Base-by-base conservation (phyloP, 257 asterid genomes). In the Solanum arcanum region DNA sequence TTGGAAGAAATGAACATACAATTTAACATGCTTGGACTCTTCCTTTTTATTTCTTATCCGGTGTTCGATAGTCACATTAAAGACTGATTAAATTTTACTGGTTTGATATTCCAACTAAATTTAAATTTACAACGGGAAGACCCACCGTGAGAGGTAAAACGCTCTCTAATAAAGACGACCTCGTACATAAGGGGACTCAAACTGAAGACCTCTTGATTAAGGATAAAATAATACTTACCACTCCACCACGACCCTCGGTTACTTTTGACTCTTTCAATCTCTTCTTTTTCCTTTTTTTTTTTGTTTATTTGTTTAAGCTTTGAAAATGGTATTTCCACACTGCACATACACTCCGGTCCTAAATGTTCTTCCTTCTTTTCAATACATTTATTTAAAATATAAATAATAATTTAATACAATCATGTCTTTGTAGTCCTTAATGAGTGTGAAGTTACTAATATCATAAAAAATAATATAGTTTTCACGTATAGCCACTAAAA, bases 71-170 rank as follows among this genome's bases (percentile, higher is more conserved):
- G 0, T 2, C 49, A 44, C 13, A 11, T 44, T 44, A 14, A 33
- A 33, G 35, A 33, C 35, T 33, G 35, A 33, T 33, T 4, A 33
- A 33, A 33, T 33, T 33, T 33, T 3, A 33, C 35, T 33, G 35
- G 1, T 33, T 33, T 0, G 35, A 33, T 33, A 33, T 33, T 33
- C 59, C 1, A 0, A 47, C 7, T 47, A 14, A 14, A 47, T 47
- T 0, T 0, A 6, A 1, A 46, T 46, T 46, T 18, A 18, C 7
- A 0, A 14, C 0, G 3, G 0, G 1, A 49, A 49, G 59, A 14
- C 12, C 3, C 44, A 39, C 44, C 8, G 2, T 41, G 8, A 8
- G 0, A 0, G 59, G 59, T 49, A 49, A 49, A 49, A 18, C 21
- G 20, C 0, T 49, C 0, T 0, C 21, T 49, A 49, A 49, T 0